These are phyloP conservation scores for Brettanomyces custersianus DNA, from an alignment of 805 yeast genomes.

Conservation along the genomic window DNA sequence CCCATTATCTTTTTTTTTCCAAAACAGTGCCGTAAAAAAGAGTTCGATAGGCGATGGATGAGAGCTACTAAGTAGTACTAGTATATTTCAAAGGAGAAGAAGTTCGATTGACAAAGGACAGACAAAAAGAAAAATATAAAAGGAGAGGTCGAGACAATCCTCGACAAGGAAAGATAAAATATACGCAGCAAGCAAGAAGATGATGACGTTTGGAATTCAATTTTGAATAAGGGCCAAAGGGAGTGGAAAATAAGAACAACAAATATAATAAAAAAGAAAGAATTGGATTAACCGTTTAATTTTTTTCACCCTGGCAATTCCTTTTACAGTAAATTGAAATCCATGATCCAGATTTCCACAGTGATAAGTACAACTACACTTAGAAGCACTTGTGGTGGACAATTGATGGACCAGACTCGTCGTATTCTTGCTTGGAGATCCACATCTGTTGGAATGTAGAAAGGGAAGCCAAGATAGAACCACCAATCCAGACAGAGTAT, in stretches of 20 bases:
- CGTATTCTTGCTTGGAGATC: constrained; percentile 99
- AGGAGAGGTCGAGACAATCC: background rate
- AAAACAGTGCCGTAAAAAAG: too few species aligned
- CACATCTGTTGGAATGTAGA: constrained; percentile 99
- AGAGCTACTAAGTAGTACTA: too few species aligned
- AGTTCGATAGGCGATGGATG: too few species aligned
- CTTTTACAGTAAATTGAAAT: too few species aligned
- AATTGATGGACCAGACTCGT: constrained; percentile 99
- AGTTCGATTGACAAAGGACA: too few species aligned
- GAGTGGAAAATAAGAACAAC: background rate
- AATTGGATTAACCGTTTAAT: background rate
- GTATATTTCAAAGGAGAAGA: too few species aligned
- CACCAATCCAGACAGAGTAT: constrained; percentile 99
- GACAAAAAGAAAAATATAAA: too few species aligned
- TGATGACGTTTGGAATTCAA: too few species aligned
- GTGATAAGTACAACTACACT: too few species aligned
- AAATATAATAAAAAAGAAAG: background rate
- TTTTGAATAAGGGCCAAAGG: background rate
- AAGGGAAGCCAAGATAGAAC: constrained; percentile 96
- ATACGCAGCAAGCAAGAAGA: too few species aligned
- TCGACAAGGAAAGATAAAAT: background rate
- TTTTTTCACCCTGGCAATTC: too few species aligned
- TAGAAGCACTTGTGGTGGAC: constrained; percentile 95
- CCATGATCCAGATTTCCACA: background rate
- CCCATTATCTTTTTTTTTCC: too few species aligned